Base-by-base conservation (phyloP, 345 rosid genomes). In the Hevea brasiliensis region DNA sequence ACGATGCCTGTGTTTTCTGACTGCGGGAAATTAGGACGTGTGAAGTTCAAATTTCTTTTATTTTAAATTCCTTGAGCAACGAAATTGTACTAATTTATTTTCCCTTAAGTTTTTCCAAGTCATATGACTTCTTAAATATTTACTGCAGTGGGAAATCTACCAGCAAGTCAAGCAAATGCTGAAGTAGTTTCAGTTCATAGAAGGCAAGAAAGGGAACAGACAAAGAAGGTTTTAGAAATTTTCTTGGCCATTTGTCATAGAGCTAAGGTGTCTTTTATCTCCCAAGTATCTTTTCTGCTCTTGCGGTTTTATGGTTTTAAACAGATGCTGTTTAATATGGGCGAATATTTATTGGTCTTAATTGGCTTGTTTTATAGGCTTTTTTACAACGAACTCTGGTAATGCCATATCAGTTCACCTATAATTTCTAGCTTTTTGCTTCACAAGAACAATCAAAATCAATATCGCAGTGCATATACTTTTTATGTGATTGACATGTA, bases 101-200 rank as follows among this genome's bases (percentile, higher is more conserved):
- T n/a, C n/a, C n/a, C n/a, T n/a, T n/a, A n/a, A n/a, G n/a, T n/a
- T n/a, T n/a, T n/a, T n/a, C n/a, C n/a, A 44, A 18, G 27, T n/a
- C 29, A 2, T 75, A 35, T 55, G 37, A 61, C 21, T 45, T 60
- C 72, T 41, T 54, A 15, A 7, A 55, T 56, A 29, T 72, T 77
- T 74, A 20, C 9, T 81, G 83, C 84, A 90, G 93, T 89, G 80
- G 96, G 96, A 76, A 90, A 82, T 70, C 66, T 90, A 51, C 93
- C 92, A 0, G 96, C 84, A 11, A 85, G 74, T 81, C 86, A 75
- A 78, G 96, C 92, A 66, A 90, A 72, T 76, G 68, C 53, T 13
- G 83, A 80, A 72, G 85, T 84, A 24, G 79, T 87, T 47, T 65
- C 79, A 50, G 85, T 87, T 8, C 79, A 75, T 63, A 84, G 97